Evolutionary conservation across 306 rosid genomes (phyloP).

Genomic region (Prunus kanzakura): DNA sequence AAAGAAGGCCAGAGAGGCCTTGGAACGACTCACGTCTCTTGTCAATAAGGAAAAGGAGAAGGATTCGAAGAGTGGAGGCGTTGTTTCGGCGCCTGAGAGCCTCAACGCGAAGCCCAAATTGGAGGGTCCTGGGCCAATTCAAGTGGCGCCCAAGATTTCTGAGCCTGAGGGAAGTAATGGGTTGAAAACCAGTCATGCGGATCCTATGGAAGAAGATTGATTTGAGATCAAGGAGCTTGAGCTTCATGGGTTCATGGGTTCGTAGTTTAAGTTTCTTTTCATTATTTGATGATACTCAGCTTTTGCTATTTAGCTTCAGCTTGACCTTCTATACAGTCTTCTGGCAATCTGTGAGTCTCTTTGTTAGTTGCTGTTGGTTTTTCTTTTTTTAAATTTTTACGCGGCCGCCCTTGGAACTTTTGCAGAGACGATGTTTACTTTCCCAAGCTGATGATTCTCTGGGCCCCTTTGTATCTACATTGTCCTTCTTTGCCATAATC

Average conservation of each 20-base stretch:
- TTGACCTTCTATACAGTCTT: not conserved
- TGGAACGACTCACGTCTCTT: conserved; percentile 44
- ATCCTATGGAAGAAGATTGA: conserved; percentile 4
- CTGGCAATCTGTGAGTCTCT: conserved; percentile 6
- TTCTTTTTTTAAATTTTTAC: not conserved
- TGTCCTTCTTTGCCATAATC: not conserved
- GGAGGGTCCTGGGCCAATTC: conserved; percentile 3
- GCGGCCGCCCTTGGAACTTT: not conserved
- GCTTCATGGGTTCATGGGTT: not conserved
- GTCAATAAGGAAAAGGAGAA: conserved; percentile 27
- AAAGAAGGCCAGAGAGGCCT: conserved; percentile 54
- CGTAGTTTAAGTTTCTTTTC: not conserved
- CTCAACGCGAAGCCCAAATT: not conserved
- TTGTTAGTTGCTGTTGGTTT: not conserved
- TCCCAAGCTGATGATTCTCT: not conserved
- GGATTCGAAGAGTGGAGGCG: not conserved
- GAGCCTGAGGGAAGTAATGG: conserved; percentile 3
- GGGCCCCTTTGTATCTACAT: conserved; percentile 8
- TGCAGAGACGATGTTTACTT: not conserved
- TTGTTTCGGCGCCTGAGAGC: not conserved
- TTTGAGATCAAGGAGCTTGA: not conserved
- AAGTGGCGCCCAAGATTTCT: not conserved
- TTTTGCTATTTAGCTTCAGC: not conserved
- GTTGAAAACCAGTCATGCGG: not conserved
- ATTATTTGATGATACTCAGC: not conserved